Percentiles rank a stretch among this genome's conserved stretches.
phyloP scores from a whole-genome alignment of 2,329 filamentous ascomycete genomes.

The Sclerotinia spermophila region DNA sequence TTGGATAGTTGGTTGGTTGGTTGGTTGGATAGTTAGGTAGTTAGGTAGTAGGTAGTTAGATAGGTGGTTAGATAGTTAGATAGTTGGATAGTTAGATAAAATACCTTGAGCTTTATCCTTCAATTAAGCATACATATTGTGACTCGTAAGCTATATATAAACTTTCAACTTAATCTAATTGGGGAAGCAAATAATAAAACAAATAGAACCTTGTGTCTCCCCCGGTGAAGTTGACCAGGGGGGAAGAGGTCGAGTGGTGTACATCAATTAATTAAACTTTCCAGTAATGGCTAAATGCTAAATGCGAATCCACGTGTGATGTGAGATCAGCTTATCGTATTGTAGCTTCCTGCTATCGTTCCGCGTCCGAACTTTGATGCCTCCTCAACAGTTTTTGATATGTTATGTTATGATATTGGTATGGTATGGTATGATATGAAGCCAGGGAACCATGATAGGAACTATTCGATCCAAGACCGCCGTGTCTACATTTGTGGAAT shows the following conservation, averaged over 20 bases:
- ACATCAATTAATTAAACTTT: neutral
- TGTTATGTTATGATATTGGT: neutral
- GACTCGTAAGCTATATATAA: too few species aligned
- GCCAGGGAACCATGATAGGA: slow-evolving; percentile 3
- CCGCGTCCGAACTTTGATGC: too few species aligned
- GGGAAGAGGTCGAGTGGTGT: too few species aligned
- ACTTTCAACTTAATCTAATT: too few species aligned
- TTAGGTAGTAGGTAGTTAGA: too few species aligned
- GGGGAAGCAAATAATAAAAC: too few species aligned
- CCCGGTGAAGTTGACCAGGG: too few species aligned
- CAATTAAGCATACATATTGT: neutral
- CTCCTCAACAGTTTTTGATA: neutral
- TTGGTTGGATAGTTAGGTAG: too few species aligned
- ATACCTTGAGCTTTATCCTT: neutral
- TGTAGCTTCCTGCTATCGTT: neutral
- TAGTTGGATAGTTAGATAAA: neutral
- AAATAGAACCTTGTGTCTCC: too few species aligned
- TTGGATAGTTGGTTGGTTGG: too few species aligned
- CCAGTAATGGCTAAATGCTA: neutral
- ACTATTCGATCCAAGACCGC: neutral
- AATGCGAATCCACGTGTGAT: neutral
- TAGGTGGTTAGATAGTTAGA: too few species aligned
- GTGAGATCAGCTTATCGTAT: neutral
- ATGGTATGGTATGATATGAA: neutral
- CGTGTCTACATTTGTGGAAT: too few species aligned